These are phyloP conservation scores for Leccinellum rugosiceps DNA, from an alignment of 768 basidiomycete species.

Conservation along the genomic window DNA sequence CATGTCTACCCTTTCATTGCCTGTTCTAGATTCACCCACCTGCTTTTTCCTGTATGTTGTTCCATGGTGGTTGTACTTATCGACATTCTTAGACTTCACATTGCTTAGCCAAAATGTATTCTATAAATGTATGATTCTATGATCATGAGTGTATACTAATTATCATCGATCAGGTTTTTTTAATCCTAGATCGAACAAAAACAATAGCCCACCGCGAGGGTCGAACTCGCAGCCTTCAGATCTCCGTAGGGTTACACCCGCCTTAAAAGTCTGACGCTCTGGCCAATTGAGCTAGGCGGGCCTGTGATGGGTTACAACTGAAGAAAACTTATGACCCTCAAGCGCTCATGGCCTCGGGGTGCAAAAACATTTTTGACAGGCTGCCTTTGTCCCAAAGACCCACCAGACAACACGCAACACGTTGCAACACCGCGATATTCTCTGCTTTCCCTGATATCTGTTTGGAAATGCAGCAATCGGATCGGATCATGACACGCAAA, in stretches of 20 bases:
- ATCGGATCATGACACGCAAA: slow-evolving; percentile 1
- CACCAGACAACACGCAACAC: slow-evolving; percentile 1
- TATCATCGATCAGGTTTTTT: background rate
- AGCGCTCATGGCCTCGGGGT: too few relatives aligned
- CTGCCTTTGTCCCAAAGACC: background rate
- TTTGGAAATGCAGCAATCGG: background rate
- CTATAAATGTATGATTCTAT: slow-evolving; percentile 3
- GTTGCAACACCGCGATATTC: background rate
- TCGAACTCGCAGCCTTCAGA: slow-evolving; percentile 88
- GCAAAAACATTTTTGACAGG: background rate
- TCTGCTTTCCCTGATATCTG: background rate
- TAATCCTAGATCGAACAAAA: slow-evolving; percentile 2
- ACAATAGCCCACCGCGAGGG: slow-evolving; percentile 73
- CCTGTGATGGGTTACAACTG: slow-evolving; percentile 5
- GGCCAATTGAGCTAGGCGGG: slow-evolving; percentile 63
- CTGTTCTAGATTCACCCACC: slow-evolving; percentile 9
- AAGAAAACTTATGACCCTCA: background rate
- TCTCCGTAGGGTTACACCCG: slow-evolving; percentile 29
- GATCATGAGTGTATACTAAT: background rate
- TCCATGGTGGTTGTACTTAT: slow-evolving; percentile 14
- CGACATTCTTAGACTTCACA: slow-evolving; percentile 19
- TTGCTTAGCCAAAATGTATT: slow-evolving; percentile 15
- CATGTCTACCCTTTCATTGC: slow-evolving; percentile 5
- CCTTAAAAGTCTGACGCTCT: slow-evolving; percentile 57
- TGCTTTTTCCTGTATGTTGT: slow-evolving; percentile 17